phyloP scores from a whole-genome alignment of 2,329 filamentous ascomycete genomes.

The Phaeophleospora eucalypticola region DNA sequence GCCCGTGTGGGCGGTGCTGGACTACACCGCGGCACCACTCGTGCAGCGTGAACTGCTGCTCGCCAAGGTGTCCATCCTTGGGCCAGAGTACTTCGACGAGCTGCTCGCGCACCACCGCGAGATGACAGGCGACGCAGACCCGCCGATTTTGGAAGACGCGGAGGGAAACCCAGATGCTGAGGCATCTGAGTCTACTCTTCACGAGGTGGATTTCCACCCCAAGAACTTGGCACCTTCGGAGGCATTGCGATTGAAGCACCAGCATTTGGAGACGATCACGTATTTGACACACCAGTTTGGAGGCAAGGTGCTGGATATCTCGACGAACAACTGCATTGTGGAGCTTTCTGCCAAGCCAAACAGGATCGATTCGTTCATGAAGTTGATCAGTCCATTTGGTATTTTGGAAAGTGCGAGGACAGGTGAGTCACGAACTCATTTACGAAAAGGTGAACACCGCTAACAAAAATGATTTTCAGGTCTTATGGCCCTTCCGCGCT shows the following conservation, averaged over 20 bases:
- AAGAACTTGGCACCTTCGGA: slow-evolving; percentile 80
- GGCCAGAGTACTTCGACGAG: slow-evolving; percentile 97
- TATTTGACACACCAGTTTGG: slow-evolving; percentile 97
- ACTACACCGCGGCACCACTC: slow-evolving; percentile 88
- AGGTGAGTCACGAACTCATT: slow-evolving; percentile 42
- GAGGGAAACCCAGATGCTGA: too few relatives aligned
- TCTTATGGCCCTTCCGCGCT: slow-evolving; percentile 92
- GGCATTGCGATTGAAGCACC: slow-evolving; percentile 92
- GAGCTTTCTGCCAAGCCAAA: slow-evolving; percentile 91
- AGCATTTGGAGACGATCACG: slow-evolving; percentile 93
- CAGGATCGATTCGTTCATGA: slow-evolving; percentile 96
- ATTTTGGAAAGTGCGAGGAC: slow-evolving; percentile 95
- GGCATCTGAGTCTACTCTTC: slow-evolving; percentile 11
- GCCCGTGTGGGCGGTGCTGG: slow-evolving; percentile 95
- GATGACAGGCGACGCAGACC: slow-evolving; percentile 54
- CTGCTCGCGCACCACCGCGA: slow-evolving; percentile 92
- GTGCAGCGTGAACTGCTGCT: slow-evolving; percentile 94
- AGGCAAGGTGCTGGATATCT: slow-evolving; percentile 95
- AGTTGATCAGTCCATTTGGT: slow-evolving; percentile 88
- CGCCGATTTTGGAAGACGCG: slow-evolving; percentile 25
- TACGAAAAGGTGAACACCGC: neutral
- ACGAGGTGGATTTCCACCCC: slow-evolving; percentile 72
- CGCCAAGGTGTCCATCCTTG: slow-evolving; percentile 93
- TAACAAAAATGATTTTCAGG: slow-evolving; percentile 40
- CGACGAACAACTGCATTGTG: slow-evolving; percentile 97